Evolutionary conservation across 305 asterid species (phyloP), one percentile per base, ranked within the genome.

Genomic region (Galium porrigens): DNA sequence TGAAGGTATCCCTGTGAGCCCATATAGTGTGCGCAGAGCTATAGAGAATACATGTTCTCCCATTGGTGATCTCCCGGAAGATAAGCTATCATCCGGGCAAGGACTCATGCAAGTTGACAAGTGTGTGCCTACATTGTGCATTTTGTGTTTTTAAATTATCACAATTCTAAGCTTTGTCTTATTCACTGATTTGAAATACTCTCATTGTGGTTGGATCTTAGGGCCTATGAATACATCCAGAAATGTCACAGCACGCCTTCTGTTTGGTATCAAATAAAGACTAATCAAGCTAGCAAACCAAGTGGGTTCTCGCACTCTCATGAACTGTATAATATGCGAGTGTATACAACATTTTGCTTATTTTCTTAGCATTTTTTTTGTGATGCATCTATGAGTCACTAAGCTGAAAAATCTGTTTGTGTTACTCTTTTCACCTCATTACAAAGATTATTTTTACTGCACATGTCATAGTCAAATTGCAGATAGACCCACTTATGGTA

Each of bases 51-150:
- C 99, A 66, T 73, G 79, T 72, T 61, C 54, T 68, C 99, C 96
- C 30, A 79, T 92, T 67, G 94, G 96, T 46, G 73, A 78, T 70
- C 75, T 81, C 77, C 92, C 90, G 51, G 97, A 84, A 82, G 99
- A 92, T 74, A 92, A 92, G 71, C 76, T 92, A 66, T 72, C 97
- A 46, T 69, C 94, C 70, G 99, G 99, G 71, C 94, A 92, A 74
- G 99, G 99, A 76, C 83, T 89, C 77, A 78, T 92, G 95, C 96
- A 92, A 86, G 91, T 92, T 73, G 94, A 87, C 97, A 87, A 82
- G 99, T 90, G 67, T 82, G 81, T 73, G 68, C 41, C 77, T 56
- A 58, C 75, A 60, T 70, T 58, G 11, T 49, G 57, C 64, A 70
- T 69, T 68, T 62, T 72, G n/a, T 67, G 78, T 57, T 74, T 70